These are phyloP conservation scores for Daedaleopsis sinensis DNA, from an alignment of 768 basidiomycete genomes.

Conservation along the genomic window DNA sequence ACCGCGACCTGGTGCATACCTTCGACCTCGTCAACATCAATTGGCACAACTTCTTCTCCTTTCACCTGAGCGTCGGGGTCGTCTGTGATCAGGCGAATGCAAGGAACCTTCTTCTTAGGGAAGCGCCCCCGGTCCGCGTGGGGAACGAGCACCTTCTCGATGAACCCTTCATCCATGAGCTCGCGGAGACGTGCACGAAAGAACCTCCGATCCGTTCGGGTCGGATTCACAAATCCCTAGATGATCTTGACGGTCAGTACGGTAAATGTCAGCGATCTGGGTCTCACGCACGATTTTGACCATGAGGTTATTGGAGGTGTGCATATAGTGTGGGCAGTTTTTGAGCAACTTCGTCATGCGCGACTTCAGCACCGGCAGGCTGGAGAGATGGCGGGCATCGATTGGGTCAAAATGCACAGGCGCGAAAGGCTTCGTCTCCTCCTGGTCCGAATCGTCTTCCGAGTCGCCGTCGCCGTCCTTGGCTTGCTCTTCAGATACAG, in stretches of 20 bases:
- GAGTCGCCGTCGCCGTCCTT: conserved; percentile 33
- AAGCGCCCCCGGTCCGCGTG: conserved; percentile 51
- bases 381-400: conserved; percentile 77
- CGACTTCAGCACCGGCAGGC: conserved; percentile 68
- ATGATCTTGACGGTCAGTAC: not conserved
- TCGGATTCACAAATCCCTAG: conserved; percentile 77
- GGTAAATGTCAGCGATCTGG: not conserved
- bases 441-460: conserved; percentile 27
- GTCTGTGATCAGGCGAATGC: conserved; percentile 65
- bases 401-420: conserved; percentile 67
- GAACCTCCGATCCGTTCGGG: conserved; percentile 79
- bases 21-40: conserved; percentile 14
- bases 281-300: conserved; percentile 62
- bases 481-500: conserved; percentile 42
- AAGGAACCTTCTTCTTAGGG: conserved; percentile 52
- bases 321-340: conserved; percentile 67
- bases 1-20: not conserved
- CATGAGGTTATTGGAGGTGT: conserved; percentile 77
- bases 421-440: conserved; percentile 23
- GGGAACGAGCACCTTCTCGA: conserved; percentile 77
- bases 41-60: conserved; percentile 10
- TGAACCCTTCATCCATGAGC: conserved; percentile 68
- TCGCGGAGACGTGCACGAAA: conserved; percentile 77
- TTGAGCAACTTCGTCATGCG: conserved; percentile 75
- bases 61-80: conserved; percentile 14